Evolutionary conservation across 352 stramenopile species (phyloP), one percentile per base, ranked within the genome.

Genomic region (Pythium dissotocum): DNA sequence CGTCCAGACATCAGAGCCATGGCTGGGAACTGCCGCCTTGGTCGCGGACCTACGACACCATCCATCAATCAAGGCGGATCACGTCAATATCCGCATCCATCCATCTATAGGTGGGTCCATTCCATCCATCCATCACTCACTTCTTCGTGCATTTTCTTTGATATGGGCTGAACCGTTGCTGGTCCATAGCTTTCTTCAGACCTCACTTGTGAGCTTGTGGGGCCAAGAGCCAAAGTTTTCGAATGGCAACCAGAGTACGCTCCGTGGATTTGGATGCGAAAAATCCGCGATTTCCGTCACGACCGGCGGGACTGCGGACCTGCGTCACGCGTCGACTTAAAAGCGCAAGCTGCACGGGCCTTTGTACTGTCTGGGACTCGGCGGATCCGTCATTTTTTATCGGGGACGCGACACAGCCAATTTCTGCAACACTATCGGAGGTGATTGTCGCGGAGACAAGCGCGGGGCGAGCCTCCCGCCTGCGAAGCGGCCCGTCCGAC

Each of bases 1-100:
- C 26, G 74, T 79, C 80, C 80, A 88, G 33, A 49, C 58, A 24
- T 62, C 57, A 12, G 49, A 33, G 4, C 18, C 48, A 16, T 61
- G 33, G 26, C 44, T 66, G 3, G 24, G 2, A 2, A 33, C 28
- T 18, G 35, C 18, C 2, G 35, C 13, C 28, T n/a, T 58, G 18
- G 30, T 30, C 16, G 42, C 32, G 24, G 42, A 33, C 42, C 44
- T 65, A 6, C 28, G 2, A 16, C 33, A 24, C 28, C 55, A 55
- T 49, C 35, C 2, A 58, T 65, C 59, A 48, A 65, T 65, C 30
- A 64, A 61, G 36, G 14, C 58, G 2, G 52, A 52, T 54, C 28
- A 58, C 18, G 36, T 38, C 38, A 61, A 53, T 54, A 5, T 12
- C n/a, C 0, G 2, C 24, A 69, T 61, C 58, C 32, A 69, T 62